Evolutionary conservation across 306 rosid species (phyloP).

Genomic region (Trifolium fragiferum): DNA sequence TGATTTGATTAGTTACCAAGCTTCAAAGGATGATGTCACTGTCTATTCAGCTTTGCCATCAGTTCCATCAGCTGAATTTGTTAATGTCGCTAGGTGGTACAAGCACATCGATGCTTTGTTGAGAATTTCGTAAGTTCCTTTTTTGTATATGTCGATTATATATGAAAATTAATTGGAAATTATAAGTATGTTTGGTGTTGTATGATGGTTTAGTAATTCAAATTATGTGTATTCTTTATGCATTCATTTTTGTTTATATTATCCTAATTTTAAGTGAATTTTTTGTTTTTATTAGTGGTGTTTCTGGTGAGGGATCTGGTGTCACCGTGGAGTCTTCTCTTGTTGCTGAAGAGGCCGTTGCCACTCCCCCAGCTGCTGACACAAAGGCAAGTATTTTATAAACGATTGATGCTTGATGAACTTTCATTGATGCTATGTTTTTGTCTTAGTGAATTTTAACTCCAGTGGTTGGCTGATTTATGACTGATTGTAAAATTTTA

Average conservation of each 20-base stretch:
- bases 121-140: slow-evolving; percentile 79
- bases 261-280: not conserved
- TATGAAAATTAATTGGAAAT: too few species aligned
- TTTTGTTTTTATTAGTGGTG: slow-evolving; percentile 59
- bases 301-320: slow-evolving; percentile 82
- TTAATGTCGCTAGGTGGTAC: slow-evolving; percentile 81
- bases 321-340: slow-evolving; percentile 65
- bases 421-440: not conserved
- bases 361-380: slow-evolving; percentile 83
- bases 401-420: not conserved
- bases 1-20: slow-evolving; percentile 60
- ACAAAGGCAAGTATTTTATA: slow-evolving; percentile 57
- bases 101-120: slow-evolving; percentile 80
- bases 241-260: not conserved
- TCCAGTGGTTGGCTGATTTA: slow-evolving; percentile 4
- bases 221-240: not conserved
- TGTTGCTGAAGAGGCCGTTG: slow-evolving; percentile 62
- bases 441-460: not conserved
- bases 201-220: not conserved
- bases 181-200: too few species aligned
- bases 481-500: not conserved
- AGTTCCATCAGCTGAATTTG: slow-evolving; percentile 62
- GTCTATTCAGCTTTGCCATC: slow-evolving; percentile 64
- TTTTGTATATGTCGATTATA: too few species aligned
- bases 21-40: slow-evolving; percentile 87